Evolutionary conservation across 2,329 filamentous ascomycete species (phyloP), one percentile per base, ranked within the genome.

Genomic region (Didymella sp.): DNA sequence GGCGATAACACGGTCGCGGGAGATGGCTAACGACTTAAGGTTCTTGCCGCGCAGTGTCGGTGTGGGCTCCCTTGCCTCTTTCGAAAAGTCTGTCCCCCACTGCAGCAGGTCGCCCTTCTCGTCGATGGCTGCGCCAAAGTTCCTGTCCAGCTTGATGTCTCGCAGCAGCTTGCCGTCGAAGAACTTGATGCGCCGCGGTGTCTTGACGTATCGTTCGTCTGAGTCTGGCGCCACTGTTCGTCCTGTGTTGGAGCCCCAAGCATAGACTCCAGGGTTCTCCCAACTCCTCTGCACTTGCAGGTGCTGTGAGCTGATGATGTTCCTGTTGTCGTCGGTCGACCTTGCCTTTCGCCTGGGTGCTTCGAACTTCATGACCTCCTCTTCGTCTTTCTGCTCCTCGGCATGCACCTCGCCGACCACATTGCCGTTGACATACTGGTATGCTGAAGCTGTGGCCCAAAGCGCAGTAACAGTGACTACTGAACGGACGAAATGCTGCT

Each of bases 21-120:
- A 96, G 45, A 96, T 82, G 37, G 87, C 85, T 40, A 97, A 79
- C 55, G 91, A 91, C 56, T 84, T 78, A 46, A 98, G 80, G 67
- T 96, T 85, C 74, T 96, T 96, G 52, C 93, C 94, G 58, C 79
- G 87, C 51, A 99, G 78, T 0, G 94, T 97, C 45, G 83, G 80
- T 1, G 82, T 82, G 0, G 94, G 95, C 27, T 81, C 79, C 9
- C 81, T 84, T 27, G 85, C 80, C 4, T 85, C 82, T 52, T 84
- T 82, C 6, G 89, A 89, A 73, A 89, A 97, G 3, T 83, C 91
- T 3, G 83, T 82, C 1, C 95, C 95, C 95, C 95, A 99, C 78
- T 98, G 93, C 12, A 97, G 81, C 41, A 99, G 76, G 73, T 98
- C 90, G 4, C 95, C 95, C 60, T 89, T 87, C 73, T 97, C 93